Evolutionary conservation across 495 filamentous ascomycete species (phyloP).

Genomic region (Penicillium coprophilum): DNA sequence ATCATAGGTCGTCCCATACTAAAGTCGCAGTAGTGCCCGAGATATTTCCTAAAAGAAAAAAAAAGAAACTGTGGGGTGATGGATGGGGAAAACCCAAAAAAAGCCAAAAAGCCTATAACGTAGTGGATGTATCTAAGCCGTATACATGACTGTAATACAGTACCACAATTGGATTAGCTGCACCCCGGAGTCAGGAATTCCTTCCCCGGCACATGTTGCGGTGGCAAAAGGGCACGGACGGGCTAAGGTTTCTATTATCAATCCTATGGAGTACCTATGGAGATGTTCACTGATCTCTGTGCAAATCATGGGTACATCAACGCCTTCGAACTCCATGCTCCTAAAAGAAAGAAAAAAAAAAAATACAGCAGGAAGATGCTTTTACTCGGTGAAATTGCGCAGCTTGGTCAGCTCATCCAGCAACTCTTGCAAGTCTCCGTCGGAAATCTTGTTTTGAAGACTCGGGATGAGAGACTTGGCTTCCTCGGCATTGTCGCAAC

Average conservation of each 20-base stretch:
- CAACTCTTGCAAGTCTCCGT: constrained; percentile 81
- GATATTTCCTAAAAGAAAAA: too few species aligned
- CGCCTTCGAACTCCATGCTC: constrained; percentile 25
- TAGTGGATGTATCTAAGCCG: not conserved
- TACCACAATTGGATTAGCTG: constrained; percentile 13
- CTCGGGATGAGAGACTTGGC: constrained; percentile 95
- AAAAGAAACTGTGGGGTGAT: constrained; percentile 11
- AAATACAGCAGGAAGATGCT: not conserved
- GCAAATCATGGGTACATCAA: constrained; percentile 5
- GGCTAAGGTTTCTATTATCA: constrained; percentile 7
- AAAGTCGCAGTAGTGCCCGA: constrained; percentile 14
- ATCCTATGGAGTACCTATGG: not conserved
- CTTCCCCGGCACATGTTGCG: constrained; percentile 21
- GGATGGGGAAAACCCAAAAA: not conserved
- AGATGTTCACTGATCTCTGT: not conserved
- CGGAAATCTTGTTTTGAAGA: constrained; percentile 79
- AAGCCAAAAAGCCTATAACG: not conserved
- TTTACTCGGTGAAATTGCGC: constrained; percentile 55
- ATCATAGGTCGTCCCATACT: constrained; percentile 6
- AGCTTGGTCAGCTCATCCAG: constrained; percentile 88
- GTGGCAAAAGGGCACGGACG: constrained; percentile 18
- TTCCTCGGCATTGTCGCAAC: constrained; percentile 89
- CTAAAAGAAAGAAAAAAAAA: constrained; percentile 1
- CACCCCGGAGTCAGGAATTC: constrained; percentile 9
- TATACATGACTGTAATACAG: constrained; percentile 1